Evolutionary conservation across 2,329 filamentous ascomycete species (phyloP), one percentile per base, ranked within the genome.

Genomic region (Paramyrothecium sp.): DNA sequence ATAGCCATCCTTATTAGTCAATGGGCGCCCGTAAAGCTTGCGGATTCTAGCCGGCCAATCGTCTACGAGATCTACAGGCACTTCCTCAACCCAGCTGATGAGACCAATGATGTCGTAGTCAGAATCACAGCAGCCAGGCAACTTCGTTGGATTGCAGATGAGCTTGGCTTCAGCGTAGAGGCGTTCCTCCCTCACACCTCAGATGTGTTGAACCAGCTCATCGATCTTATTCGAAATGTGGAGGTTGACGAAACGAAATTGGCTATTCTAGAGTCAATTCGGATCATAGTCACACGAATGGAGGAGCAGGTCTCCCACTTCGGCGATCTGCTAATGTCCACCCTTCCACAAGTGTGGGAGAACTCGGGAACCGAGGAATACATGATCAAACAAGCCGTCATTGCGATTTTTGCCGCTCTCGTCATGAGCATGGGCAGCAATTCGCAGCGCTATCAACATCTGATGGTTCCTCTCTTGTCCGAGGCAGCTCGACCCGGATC

Each of bases 61-160:
- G 86, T 96, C 5, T 98, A 96, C 68, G 88, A 94, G 67, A 91
- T 98, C 56, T 97, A 92, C 71, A 87, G 91, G 58, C 91, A 97
- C 71, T 81, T 99, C 16, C 81, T 99, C 20, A 89, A 92, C 65
- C 85, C 86, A 8, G 81, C 84, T 19, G 92, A 97, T 65, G 79
- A 85, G 8, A 80, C 87, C 58, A 99, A 99, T 67, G 95, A 99
- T 67, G 82, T 92, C 54, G 93, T 98, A 1, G 95, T 99, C 33
- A 87, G 92, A 16, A 89, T 98, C 55, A 97, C 94, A 2, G 92
- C 95, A 3, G 95, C 91, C 7, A 84, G 93, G 56, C 91, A 96
- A 65, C 84, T 99, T 53, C 89, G 89, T 64, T 83, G 84, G 62
- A 84, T 97, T 48, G 86, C 91, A 0, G 89, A 97, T 65, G 92